phyloP scores from a whole-genome alignment of 176 grass and related monocot genomes.

The Pontederia crassipes region DNA sequence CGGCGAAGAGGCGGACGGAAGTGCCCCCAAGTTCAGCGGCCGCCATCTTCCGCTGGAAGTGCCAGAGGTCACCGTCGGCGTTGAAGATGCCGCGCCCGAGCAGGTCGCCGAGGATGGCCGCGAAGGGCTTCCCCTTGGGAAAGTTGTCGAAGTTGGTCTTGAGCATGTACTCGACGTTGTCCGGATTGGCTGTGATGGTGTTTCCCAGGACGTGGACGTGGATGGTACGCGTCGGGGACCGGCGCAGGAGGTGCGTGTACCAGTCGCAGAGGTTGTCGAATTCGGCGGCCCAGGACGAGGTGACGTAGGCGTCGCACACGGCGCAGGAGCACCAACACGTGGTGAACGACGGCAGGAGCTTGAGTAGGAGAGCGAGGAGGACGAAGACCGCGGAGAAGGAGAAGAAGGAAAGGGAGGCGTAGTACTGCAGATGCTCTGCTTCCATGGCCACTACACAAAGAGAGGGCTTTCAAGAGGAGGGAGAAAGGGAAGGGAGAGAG shows the following conservation, averaged over 20 bases:
- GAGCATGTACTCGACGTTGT: conserved; percentile 83
- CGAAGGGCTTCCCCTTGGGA: conserved; percentile 62
- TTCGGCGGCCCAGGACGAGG: conserved; percentile 34
- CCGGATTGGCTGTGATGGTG: conserved; percentile 60
- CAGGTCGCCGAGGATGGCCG: conserved; percentile 49
- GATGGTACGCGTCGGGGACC: conserved; percentile 38
- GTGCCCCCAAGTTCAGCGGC: conserved; percentile 68
- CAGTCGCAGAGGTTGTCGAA: conserved; percentile 61
- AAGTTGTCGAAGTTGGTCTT: conserved; percentile 69
- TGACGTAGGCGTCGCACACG: conserved; percentile 49
- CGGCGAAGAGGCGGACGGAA: conserved; percentile 45
- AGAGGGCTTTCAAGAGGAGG: too few species aligned
- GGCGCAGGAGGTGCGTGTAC: conserved; percentile 59
- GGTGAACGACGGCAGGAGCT: conserved; percentile 24
- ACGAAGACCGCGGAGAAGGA: conserved; percentile 15
- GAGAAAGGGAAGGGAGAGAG: too few species aligned
- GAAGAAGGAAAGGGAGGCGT: neutral
- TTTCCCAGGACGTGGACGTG: conserved; percentile 56
- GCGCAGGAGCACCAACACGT: conserved; percentile 50
- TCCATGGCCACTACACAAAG: too few species aligned
- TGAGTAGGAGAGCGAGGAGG: conserved; percentile 7
- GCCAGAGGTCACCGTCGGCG: conserved; percentile 50
- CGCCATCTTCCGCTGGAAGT: conserved; percentile 84
- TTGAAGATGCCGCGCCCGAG: conserved; percentile 81
- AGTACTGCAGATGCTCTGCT: too few species aligned